Evolutionary conservation across 139 green algal species (phyloP), one percentile per base, ranked within the genome.

Genomic region (Helicosporidium sp.): DNA sequence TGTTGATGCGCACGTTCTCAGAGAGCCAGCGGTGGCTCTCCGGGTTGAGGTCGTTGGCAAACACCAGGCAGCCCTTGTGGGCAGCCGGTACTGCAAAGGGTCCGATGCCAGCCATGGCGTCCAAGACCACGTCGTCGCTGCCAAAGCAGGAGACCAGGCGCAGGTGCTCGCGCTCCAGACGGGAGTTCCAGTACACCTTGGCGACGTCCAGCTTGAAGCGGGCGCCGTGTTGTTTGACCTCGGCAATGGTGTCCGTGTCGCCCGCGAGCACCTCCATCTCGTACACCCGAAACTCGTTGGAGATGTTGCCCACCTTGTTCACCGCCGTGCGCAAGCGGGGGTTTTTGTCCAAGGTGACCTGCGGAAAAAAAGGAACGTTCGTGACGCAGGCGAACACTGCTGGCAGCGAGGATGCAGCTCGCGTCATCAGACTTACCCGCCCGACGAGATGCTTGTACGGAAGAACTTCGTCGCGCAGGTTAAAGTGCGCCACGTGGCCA

Each of bases 1-100:
- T 70, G 64, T 93, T 92, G n/a, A 77, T 46, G 39, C 54, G 57
- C 1, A 76, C 68, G 62, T 97, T 97, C 26, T 61, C 33, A 10
- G 54, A 33, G 4, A 93, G 54, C 43, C 79, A 96, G 26, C 66
- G 39, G 31, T 65, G 67, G 48, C 70, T 86, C 27, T 62, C 40
- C 0, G 89, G 88, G 55, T 98, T 98, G 23, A 97, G 70, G 63
- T 98, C 89, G 62, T 97, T 98, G 10, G 88, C 87, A 55, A 77
- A 83, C 24, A 96, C 86, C 61, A 35, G 60, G 66, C 80, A 92
- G 26, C 80, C 78, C 18, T 62, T 53, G 34, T 72, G 51, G 0
- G 73, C 87, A 10, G 89, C 89, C 2, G 89, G 89, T 15, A 98
- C 52, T 6, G 83, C 87, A 69, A 98, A 98, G 18, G 89, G 89